Conservation (phyloP, 1,284 basidiomycete genomes). For the Pseudozyma sp. region DNA sequence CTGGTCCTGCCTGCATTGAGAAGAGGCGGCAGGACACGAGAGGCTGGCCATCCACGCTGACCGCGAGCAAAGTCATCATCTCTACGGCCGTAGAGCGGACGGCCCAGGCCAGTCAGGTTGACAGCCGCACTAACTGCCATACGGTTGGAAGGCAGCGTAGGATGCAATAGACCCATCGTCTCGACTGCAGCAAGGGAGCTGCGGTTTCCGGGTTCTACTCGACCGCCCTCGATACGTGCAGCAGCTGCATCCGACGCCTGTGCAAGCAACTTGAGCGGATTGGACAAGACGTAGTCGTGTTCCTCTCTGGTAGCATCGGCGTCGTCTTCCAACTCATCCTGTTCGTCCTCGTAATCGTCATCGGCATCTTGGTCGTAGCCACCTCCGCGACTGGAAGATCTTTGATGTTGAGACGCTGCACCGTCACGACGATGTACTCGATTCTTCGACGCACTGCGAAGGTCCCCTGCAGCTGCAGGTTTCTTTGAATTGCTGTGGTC, state of each 20-base stretch:
- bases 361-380: slow-evolving; percentile 45
- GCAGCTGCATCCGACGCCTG: slow-evolving; percentile 59
- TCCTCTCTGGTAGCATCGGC: slow-evolving; percentile 48
- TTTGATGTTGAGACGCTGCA: slow-evolving; percentile 21
- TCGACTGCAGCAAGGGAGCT: slow-evolving; percentile 48
- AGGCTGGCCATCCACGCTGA: slow-evolving; percentile 37
- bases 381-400: slow-evolving; percentile 27
- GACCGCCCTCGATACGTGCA: slow-evolving; percentile 40
- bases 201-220: slow-evolving; percentile 36
- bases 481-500: slow-evolving; percentile 18
- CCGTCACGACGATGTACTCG: slow-evolving; percentile 25
- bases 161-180: slow-evolving; percentile 56
- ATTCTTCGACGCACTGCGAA: slow-evolving; percentile 33
- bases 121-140: slow-evolving; percentile 49
- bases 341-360: slow-evolving; percentile 54
- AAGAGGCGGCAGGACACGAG: slow-evolving; percentile 40
- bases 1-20: slow-evolving; percentile 20
- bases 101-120: slow-evolving; percentile 43
- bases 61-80: slow-evolving; percentile 24
- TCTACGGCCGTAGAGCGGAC: slow-evolving; percentile 37
- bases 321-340: slow-evolving; percentile 56
- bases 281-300: slow-evolving; percentile 57
- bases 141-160: slow-evolving; percentile 34
- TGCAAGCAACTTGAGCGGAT: slow-evolving; percentile 57
- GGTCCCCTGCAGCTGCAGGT: slow-evolving; percentile 9